Percentiles rank a stretch among this genome's conserved stretches.
These are phyloP conservation scores for Hericium coralloides DNA, from an alignment of 768 basidiomycete species.

Conservation along the genomic window DNA sequence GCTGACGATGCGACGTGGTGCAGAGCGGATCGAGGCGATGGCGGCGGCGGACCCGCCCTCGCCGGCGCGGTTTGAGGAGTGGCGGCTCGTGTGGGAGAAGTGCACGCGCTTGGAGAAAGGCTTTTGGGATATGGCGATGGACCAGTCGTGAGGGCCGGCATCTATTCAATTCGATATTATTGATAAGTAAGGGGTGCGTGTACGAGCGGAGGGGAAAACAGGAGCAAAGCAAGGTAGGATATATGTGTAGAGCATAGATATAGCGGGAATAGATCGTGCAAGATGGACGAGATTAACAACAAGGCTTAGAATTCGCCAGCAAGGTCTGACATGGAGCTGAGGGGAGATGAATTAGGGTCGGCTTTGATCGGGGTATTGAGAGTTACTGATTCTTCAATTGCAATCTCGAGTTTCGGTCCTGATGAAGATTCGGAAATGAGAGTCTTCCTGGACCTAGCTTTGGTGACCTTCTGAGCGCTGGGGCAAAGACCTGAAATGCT, in stretches of 20 bases:
- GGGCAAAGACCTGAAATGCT: constrained; percentile 53
- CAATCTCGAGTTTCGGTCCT: constrained; percentile 32
- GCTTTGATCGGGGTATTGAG: not conserved
- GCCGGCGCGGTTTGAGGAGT: constrained; percentile 45
- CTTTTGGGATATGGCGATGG: constrained; percentile 77
- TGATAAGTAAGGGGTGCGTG: too few relatives aligned
- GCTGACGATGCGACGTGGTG: constrained; percentile 3
- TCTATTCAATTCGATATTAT: too few relatives aligned
- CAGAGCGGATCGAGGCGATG: constrained; percentile 68
- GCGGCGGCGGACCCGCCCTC: constrained; percentile 60
- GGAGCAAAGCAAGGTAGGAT: not conserved
- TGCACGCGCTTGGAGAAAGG: constrained; percentile 72
- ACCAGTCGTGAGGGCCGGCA: constrained; percentile 4
- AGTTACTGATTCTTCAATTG: constrained; percentile 22
- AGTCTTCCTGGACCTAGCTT: constrained; percentile 10
- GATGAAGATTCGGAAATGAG: constrained; percentile 3
- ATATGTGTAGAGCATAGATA: not conserved
- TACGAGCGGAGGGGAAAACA: too few relatives aligned
- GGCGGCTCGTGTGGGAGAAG: constrained; percentile 63
- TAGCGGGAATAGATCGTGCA: not conserved
- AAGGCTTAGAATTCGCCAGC: not conserved
- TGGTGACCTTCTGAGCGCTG: constrained; percentile 37
- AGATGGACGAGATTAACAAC: not conserved
- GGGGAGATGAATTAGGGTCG: not conserved
- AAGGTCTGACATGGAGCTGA: not conserved